Conservation (phyloP, 441 rosid species). For the Kokia cookei region DNA sequence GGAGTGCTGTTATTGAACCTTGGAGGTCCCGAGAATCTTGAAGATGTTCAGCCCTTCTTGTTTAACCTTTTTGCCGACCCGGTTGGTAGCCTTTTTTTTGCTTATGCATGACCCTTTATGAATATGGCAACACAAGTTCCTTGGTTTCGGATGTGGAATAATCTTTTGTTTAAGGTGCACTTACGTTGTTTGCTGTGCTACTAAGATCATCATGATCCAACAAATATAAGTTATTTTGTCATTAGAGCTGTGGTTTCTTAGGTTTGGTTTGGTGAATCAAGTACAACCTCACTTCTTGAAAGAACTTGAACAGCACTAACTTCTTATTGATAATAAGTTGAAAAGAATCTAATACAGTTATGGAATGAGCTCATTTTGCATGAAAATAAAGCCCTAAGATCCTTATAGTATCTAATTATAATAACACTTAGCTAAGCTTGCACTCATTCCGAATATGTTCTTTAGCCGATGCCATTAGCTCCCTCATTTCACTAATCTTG, state of each 20-base stretch:
- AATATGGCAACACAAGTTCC: background rate
- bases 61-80: constrained; percentile 98
- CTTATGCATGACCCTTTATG: background rate
- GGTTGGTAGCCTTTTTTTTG: constrained; percentile 35
- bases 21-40: constrained; percentile 97
- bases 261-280: background rate
- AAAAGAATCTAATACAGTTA: background rate
- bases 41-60: constrained; percentile 94
- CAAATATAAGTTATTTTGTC: background rate
- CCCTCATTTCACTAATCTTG: no score
- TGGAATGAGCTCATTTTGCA: background rate
- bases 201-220: background rate
- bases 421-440: background rate
- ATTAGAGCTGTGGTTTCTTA: background rate
- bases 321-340: background rate
- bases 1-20: constrained; percentile 92
- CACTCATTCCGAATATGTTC: no score
- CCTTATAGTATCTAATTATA: background rate
- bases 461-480: no score
- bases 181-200: background rate
- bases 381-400: background rate
- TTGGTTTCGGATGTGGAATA: no score
- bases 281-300: background rate
- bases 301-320: background rate
- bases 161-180: background rate